Evolutionary conservation across 179 eudicot species (phyloP).

Genomic region (Carnegiea gigantea): DNA sequence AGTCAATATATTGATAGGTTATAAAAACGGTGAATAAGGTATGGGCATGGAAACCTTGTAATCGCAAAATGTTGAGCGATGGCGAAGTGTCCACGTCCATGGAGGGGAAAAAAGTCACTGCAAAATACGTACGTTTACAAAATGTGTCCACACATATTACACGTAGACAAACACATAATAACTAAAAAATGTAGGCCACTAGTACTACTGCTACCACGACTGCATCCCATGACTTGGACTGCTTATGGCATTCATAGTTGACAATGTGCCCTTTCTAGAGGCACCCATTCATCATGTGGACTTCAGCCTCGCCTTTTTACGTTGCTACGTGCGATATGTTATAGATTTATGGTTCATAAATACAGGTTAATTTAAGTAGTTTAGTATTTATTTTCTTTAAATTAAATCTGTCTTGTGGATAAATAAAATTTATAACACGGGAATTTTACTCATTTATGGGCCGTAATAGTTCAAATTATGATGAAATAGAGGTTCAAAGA

Average conservation of each 20-base stretch:
- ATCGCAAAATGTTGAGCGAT: not conserved
- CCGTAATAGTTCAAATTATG: no score
- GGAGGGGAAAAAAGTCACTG: not conserved
- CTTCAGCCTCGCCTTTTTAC: not conserved
- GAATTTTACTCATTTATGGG: no score
- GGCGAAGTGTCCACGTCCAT: not conserved
- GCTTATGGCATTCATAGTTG: not conserved
- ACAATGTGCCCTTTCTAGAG: not conserved
- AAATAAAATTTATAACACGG: no score
- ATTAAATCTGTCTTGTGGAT: no score
- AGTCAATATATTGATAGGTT: not conserved
- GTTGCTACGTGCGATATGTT: not conserved
- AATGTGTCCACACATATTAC: not conserved
- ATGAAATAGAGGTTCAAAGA: no score
- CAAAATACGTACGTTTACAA: not conserved
- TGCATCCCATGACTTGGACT: not conserved
- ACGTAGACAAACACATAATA: not conserved
- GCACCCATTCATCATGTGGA: not conserved
- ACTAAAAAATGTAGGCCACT: slow-evolving; percentile 7
- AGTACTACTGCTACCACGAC: not conserved
- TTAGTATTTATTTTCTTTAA: no score
- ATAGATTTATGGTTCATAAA: no score
- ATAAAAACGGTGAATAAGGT: not conserved
- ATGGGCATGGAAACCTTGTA: not conserved
- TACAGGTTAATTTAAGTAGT: no score